phyloP scores from a whole-genome alignment of 108 stramenopile species.

The Skeletonema marinoi region DNA sequence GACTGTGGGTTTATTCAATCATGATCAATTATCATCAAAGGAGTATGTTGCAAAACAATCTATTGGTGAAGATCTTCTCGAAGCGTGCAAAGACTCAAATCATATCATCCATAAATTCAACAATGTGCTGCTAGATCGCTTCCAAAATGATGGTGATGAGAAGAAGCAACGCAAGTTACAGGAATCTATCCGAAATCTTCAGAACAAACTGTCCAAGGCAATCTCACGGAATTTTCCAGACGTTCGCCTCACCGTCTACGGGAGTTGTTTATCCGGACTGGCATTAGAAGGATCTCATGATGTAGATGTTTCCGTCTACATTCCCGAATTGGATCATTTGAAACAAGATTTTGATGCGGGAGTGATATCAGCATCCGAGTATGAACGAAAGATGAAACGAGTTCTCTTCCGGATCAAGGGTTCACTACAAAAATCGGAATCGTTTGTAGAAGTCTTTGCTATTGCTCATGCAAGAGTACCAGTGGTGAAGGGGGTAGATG shows the following conservation, averaged over 20 bases:
- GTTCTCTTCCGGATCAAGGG: constrained; percentile 47
- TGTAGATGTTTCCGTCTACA: constrained; percentile 69
- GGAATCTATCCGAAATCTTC: constrained; percentile 17
- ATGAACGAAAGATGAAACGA: constrained; percentile 57
- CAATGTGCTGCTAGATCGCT: constrained; percentile 15
- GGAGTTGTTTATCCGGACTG: constrained; percentile 72
- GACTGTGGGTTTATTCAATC: constrained; percentile 16
- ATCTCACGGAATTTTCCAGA: constrained; percentile 27
- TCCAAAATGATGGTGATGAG: constrained; percentile 15
- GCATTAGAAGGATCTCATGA: constrained; percentile 70
- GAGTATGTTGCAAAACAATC: constrained; percentile 22
- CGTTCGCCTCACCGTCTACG: constrained; percentile 64
- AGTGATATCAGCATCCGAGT: constrained; percentile 39
- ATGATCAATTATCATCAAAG: constrained; percentile 11
- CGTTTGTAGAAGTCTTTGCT: constrained; percentile 52
- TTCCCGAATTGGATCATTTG: constrained; percentile 46
- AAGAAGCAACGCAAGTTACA: constrained; percentile 20
- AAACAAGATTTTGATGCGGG: constrained; percentile 58
- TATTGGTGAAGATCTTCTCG: constrained; percentile 8
- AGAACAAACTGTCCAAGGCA: constrained; percentile 20
- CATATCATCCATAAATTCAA: constrained; percentile 11
- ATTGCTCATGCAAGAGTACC: constrained; percentile 77
- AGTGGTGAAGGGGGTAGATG: constrained; percentile 71
- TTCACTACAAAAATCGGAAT: constrained; percentile 18
- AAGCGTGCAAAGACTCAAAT: not conserved